Percentiles rank a stretch among this genome's conserved stretches.
Evolutionary conservation across 1,139 yeast species (phyloP).

Genomic region (Fermentozyma sake): DNA sequence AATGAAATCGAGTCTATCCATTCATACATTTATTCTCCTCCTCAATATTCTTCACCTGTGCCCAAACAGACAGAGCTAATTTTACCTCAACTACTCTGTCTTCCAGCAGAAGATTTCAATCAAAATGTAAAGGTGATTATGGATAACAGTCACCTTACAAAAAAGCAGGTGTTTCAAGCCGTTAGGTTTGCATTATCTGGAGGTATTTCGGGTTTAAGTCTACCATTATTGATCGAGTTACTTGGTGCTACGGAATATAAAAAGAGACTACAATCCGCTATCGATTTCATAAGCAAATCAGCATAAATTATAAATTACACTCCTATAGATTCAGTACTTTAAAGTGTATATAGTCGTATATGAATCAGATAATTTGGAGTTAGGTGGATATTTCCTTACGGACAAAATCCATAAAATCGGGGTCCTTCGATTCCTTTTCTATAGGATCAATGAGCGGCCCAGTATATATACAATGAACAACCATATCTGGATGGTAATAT

Average conservation of each 20-base stretch:
- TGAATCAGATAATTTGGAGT: too few species aligned
- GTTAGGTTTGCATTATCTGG: constrained; percentile 75
- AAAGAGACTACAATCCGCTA: constrained; percentile 26
- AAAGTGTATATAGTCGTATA: background rate
- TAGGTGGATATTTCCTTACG: too few species aligned
- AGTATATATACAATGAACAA: constrained; percentile 84
- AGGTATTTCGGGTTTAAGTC: constrained; percentile 62
- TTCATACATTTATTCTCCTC: constrained; percentile 45
- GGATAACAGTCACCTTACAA: constrained; percentile 10
- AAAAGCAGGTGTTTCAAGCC: constrained; percentile 52
- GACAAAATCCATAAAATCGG: constrained; percentile 32
- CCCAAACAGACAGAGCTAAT: constrained; percentile 3
- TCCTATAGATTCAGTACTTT: background rate
- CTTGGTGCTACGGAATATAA: constrained; percentile 47
- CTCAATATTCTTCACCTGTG: constrained; percentile 23
- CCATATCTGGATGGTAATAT: constrained; percentile 77
- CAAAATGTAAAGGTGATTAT: constrained; percentile 12
- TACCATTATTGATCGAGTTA: constrained; percentile 55
- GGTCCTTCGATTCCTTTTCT: constrained; percentile 12
- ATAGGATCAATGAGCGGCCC: constrained; percentile 38
- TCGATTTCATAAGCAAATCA: constrained; percentile 1
- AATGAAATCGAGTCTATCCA: constrained; percentile 45
- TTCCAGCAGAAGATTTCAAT: constrained; percentile 5
- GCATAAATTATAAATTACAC: background rate
- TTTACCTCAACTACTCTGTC: constrained; percentile 8